These are phyloP conservation scores for Fusarium sp. DNA, from an alignment of 2,329 filamentous ascomycete genomes.

Conservation along the genomic window DNA sequence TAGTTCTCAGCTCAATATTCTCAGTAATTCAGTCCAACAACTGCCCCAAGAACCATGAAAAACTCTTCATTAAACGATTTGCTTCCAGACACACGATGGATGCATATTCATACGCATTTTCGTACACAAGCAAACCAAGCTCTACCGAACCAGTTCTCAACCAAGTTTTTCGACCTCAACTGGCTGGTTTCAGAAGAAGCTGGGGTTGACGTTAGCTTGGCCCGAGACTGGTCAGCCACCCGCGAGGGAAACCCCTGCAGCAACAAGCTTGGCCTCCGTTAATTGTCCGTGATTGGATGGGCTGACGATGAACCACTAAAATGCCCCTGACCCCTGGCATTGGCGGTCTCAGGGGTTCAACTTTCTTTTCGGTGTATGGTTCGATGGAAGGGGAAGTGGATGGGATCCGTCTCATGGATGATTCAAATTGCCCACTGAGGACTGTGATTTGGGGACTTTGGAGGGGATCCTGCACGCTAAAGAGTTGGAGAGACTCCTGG, in stretches of 20 bases:
- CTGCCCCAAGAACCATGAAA: neutral
- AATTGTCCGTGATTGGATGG: conserved; percentile 3
- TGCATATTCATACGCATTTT: neutral
- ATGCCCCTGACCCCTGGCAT: conserved; percentile 1
- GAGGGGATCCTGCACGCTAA: neutral
- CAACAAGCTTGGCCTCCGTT: conserved; percentile 6
- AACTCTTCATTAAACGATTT: neutral
- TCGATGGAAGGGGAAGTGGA: conserved; percentile 19
- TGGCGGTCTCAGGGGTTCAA: conserved; percentile 35
- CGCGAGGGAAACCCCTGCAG: conserved; percentile 25
- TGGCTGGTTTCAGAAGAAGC: conserved; percentile 39
- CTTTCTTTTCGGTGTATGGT: conserved; percentile 19
- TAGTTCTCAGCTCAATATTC: neutral
- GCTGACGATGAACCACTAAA: conserved; percentile 4
- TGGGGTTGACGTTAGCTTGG: conserved; percentile 32
- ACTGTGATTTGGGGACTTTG: neutral
- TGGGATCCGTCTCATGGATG: conserved; percentile 14
- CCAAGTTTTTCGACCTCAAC: conserved; percentile 14
- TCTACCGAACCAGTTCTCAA: neutral
- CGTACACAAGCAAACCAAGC: neutral
- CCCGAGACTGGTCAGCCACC: conserved; percentile 26
- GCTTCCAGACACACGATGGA: neutral
- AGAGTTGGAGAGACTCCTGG: conserved; percentile 25
- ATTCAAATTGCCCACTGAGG: conserved; percentile 10
- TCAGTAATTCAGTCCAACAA: neutral